Base-by-base conservation (phyloP, 352 stramenopile genomes). In the Phytophthora kernoviae region DNA sequence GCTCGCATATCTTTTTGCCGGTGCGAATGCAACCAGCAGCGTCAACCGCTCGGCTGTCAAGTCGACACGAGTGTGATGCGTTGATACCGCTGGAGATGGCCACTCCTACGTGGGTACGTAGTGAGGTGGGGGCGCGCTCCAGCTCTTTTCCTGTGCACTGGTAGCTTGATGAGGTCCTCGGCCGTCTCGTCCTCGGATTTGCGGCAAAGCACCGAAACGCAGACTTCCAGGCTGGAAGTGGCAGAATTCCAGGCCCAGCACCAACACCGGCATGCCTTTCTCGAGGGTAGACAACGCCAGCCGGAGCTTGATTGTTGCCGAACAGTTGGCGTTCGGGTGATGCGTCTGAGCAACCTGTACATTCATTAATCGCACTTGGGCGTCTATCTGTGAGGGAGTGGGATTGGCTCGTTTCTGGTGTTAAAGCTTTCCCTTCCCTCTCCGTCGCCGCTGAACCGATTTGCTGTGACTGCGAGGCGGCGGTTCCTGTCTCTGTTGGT, bases 391-490 rank as follows among this genome's bases (percentile, higher is more conserved):
- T 30, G 24, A 30, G 37, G 37, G 37, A n/a, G 37, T 18, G 18
- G n/a, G 37, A 15, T 15, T 21, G n/a, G 15, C 37, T 21, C 37
- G 18, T 43, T 43, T 21, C 12, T 43, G 12, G 11, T 43, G 37
- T 17, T 17, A 8, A 43, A 43, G 9, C 18, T 20, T 17, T 40
- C 33, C 10, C 5, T 2, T 10, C 37, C 60, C 63, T 68, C 60
- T 21, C 26, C 33, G 6, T 33, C 6, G 5, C 56, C 15, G 47
- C 47, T 43, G 3, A 20, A 8, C 30, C 20, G 59, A 68, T 62
- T 57, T 68, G 59, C 59, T 62, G 59, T 7, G 18, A 52, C 54
- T 69, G 61, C 54, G 61, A 69, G 55, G 54, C 54, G 61, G 43
- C 61, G 65, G 48, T 49, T 70, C 61, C 62, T 70, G 55, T 65